phyloP scores from a whole-genome alignment of 176 grass and related monocot genomes.

The Oryza nivara region DNA sequence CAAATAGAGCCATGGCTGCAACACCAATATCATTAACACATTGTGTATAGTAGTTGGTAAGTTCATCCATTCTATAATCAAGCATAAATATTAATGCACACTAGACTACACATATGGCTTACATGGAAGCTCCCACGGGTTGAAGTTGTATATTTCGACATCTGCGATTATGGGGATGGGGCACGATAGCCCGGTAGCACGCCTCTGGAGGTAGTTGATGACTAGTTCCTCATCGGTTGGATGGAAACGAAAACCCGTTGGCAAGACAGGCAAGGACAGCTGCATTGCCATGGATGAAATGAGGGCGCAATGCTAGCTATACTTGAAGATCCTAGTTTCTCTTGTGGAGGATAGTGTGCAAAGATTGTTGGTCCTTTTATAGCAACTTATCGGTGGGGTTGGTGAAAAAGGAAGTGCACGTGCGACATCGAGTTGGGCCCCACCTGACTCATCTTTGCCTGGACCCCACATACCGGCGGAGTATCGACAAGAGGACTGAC shows the following conservation, averaged over 20 bases:
- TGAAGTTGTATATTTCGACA: conserved; percentile 91
- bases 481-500: neutral
- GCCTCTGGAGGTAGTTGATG: conserved; percentile 80
- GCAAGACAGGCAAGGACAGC: conserved; percentile 12
- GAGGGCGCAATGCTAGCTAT: neutral
- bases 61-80: neutral
- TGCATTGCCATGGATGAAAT: neutral
- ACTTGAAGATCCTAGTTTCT: neutral
- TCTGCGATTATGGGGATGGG: conserved; percentile 80
- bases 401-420: neutral
- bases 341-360: neutral
- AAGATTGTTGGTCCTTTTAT: neutral
- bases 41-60: too few species aligned
- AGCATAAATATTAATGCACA: neutral
- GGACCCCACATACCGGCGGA: neutral
- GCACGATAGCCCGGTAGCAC: conserved; percentile 52
- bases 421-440: neutral
- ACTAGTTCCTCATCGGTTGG: conserved; percentile 95
- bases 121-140: conserved; percentile 96
- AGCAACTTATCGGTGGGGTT: neutral
- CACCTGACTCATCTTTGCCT: neutral
- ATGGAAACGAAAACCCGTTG: conserved; percentile 90
- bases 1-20: conserved; percentile 60
- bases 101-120: neutral
- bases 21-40: neutral